Percentiles rank a stretch among this genome's conserved stretches.
Evolutionary conservation across 2,329 filamentous ascomycete species (phyloP).

Genomic region (Cladosporium sp.): DNA sequence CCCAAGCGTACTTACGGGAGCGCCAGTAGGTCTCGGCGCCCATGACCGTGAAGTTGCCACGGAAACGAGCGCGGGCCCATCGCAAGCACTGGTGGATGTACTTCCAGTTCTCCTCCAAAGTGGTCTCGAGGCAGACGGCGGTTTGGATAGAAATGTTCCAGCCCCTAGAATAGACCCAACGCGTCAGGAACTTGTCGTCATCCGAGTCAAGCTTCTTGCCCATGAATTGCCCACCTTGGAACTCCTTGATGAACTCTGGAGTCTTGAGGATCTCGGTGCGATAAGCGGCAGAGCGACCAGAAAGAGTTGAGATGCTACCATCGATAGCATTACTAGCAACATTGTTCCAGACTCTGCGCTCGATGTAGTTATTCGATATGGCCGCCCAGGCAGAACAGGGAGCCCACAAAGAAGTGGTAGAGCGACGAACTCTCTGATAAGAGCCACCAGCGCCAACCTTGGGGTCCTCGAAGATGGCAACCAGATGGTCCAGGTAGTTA

Average conservation of each 20-base stretch:
- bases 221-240: slow-evolving; percentile 52
- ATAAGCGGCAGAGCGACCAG: slow-evolving; percentile 56
- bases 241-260: slow-evolving; percentile 46
- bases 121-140: slow-evolving; percentile 53
- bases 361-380: slow-evolving; percentile 54
- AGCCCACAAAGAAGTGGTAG: neutral
- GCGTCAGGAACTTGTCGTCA: slow-evolving; percentile 64
- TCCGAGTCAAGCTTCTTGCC: slow-evolving; percentile 54
- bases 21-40: slow-evolving; percentile 37
- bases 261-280: slow-evolving; percentile 53
- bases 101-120: slow-evolving; percentile 52
- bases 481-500: slow-evolving; percentile 33
- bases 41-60: slow-evolving; percentile 56
- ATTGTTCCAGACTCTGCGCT: slow-evolving; percentile 64
- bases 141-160: slow-evolving; percentile 59
- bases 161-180: slow-evolving; percentile 51
- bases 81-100: slow-evolving; percentile 56
- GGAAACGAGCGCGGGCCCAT: slow-evolving; percentile 61
- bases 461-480: slow-evolving; percentile 45
- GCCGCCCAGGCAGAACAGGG: slow-evolving; percentile 49
- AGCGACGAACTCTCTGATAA: slow-evolving; percentile 54
- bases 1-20: slow-evolving; percentile 49
- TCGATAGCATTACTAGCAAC: slow-evolving; percentile 58
- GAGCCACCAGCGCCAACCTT: slow-evolving; percentile 58
- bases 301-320: slow-evolving; percentile 60